Percentiles rank a stretch among this genome's conserved stretches.
Conservation (phyloP, 2,329 filamentous ascomycete species). For the Aspergillus clavatus region DNA sequence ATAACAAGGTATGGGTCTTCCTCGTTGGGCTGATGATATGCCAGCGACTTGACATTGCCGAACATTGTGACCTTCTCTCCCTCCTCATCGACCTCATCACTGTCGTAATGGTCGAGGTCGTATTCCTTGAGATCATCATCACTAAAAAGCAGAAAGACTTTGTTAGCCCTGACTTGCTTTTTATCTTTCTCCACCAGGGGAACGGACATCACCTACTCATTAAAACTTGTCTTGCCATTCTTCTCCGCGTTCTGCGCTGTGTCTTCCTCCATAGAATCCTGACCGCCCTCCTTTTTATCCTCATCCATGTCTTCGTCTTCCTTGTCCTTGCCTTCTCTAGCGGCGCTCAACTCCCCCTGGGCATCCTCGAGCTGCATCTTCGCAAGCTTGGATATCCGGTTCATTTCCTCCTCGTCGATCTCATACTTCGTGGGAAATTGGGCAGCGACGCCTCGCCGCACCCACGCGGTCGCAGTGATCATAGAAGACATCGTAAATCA, state of each 20-base stretch:
- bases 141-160: slow-evolving; percentile 21
- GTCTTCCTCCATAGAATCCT: slow-evolving; percentile 23
- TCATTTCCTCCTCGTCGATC: slow-evolving; percentile 70
- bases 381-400: slow-evolving; percentile 68
- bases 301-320: slow-evolving; percentile 39
- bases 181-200: neutral
- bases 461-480: slow-evolving; percentile 73
- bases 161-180: slow-evolving; percentile 7
- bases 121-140: slow-evolving; percentile 91
- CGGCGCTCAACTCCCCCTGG: slow-evolving; percentile 74
- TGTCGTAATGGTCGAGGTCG: slow-evolving; percentile 92
- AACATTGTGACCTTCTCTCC: slow-evolving; percentile 82
- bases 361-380: slow-evolving; percentile 86
- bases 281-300: slow-evolving; percentile 22
- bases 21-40: slow-evolving; percentile 90
- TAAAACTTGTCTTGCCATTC: slow-evolving; percentile 13
- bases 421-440: slow-evolving; percentile 71
- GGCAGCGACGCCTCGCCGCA: slow-evolving; percentile 70
- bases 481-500: slow-evolving; percentile 48
- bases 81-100: slow-evolving; percentile 65
- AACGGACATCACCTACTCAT: neutral
- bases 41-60: slow-evolving; percentile 86
- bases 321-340: slow-evolving; percentile 49
- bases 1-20: slow-evolving; percentile 97
- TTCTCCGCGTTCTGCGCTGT: slow-evolving; percentile 19